Conservation (phyloP, 2,329 filamentous ascomycete species). For the Ceratocystis alfenasii region DNA sequence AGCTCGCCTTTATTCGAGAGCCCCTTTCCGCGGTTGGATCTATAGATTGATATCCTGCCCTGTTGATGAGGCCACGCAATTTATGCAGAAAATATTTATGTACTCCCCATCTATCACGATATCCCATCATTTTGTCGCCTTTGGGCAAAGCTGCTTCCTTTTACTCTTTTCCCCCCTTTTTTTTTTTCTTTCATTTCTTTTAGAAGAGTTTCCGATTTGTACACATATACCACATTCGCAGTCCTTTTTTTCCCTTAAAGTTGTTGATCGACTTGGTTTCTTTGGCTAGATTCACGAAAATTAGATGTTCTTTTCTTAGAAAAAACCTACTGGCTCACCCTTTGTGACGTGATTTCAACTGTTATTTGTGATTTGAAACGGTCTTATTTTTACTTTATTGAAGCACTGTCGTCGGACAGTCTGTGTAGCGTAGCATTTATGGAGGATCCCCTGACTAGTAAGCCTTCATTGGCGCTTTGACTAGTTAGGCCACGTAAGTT, state of each 20-base stretch:
- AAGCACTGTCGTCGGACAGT: neutral
- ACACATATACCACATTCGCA: slow-evolving; percentile 8
- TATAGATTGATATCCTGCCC: neutral
- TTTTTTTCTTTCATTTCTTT: neutral
- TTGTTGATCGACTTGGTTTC: slow-evolving; percentile 7
- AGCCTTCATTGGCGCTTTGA: neutral
- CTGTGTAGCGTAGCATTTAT: neutral
- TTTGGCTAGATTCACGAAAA: neutral
- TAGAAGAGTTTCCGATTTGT: slow-evolving; percentile 10
- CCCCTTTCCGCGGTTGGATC: neutral
- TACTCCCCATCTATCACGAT: slow-evolving; percentile 1
- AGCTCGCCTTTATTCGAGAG: neutral
- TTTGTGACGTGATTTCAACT: neutral
- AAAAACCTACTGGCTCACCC: neutral
- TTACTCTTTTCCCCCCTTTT: neutral
- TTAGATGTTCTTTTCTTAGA: slow-evolving; percentile 1
- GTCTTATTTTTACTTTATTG: no score
- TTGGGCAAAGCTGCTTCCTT: slow-evolving; percentile 4
- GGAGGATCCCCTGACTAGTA: neutral
- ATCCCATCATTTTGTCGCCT: neutral
- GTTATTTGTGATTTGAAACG: neutral
- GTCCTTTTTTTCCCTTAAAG: neutral
- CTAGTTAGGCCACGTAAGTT: neutral
- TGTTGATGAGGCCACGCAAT: no score
- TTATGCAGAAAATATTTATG: neutral